Evolutionary conservation across 768 basidiomycete genomes (phyloP).

Genomic region (Boletus huronensis): DNA sequence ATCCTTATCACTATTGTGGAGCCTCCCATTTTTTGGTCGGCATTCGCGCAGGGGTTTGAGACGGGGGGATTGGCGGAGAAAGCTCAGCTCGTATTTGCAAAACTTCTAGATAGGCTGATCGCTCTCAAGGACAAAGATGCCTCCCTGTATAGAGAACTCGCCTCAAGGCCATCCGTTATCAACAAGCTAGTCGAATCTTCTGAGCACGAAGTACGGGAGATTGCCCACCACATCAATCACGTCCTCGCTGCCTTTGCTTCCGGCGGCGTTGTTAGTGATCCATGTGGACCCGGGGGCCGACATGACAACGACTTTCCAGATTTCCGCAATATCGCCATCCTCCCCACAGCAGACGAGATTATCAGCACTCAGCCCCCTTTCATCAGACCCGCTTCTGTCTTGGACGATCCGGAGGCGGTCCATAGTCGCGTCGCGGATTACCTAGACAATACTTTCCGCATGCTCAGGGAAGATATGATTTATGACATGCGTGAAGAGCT

Average conservation of each 20-base stretch:
- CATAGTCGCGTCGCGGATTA: slow-evolving; percentile 42
- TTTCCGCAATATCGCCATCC: slow-evolving; percentile 57
- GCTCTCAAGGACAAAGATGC: slow-evolving; percentile 34
- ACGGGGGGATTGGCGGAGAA: slow-evolving; percentile 29
- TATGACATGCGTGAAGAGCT: slow-evolving; percentile 58
- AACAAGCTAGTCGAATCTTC: slow-evolving; percentile 25
- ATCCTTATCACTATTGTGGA: slow-evolving; percentile 45
- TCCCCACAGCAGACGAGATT: slow-evolving; percentile 65
- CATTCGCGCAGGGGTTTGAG: slow-evolving; percentile 35
- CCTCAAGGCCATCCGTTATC: slow-evolving; percentile 32
- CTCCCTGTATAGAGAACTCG: slow-evolving; percentile 38
- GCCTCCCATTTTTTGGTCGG: slow-evolving; percentile 51
- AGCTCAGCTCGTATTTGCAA: slow-evolving; percentile 43
- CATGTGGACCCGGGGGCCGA: slow-evolving; percentile 52
- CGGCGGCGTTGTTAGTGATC: slow-evolving; percentile 17
- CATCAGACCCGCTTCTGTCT: slow-evolving; percentile 42
- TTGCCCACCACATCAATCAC: slow-evolving; percentile 43
- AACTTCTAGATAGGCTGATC: slow-evolving; percentile 48
- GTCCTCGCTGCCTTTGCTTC: slow-evolving; percentile 31
- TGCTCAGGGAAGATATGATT: slow-evolving; percentile 64
- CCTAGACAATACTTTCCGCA: slow-evolving; percentile 63
- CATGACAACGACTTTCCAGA: slow-evolving; percentile 68
- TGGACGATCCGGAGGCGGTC: slow-evolving; percentile 44
- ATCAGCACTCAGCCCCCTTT: slow-evolving; percentile 45
- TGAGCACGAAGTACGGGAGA: slow-evolving; percentile 25